These are phyloP conservation scores for Dichotomopilus funicola DNA, from an alignment of 2,329 filamentous ascomycete genomes.

Conservation along the genomic window DNA sequence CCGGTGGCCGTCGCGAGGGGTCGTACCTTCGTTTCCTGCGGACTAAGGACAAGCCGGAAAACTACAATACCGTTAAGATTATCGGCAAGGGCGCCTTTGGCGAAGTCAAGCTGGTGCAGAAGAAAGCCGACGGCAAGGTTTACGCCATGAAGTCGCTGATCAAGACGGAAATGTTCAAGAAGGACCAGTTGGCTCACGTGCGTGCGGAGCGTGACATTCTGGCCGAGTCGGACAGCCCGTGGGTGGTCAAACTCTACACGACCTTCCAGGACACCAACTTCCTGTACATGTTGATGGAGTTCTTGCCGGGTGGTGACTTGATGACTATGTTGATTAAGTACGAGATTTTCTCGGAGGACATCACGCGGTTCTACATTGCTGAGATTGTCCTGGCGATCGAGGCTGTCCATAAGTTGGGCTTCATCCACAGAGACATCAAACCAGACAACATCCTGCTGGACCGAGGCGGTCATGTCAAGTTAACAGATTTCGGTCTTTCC, in stretches of 20 bases:
- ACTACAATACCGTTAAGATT: slow-evolving; percentile 94
- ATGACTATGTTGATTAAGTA: slow-evolving; percentile 99
- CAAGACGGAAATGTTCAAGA: slow-evolving; percentile 99
- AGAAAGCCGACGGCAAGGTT: slow-evolving; percentile 92
- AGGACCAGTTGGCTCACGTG: slow-evolving; percentile 95
- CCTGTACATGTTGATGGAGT: slow-evolving; percentile 99
- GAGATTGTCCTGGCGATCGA: slow-evolving; percentile 98
- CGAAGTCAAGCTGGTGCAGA: slow-evolving; percentile 94
- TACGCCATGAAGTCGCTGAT: slow-evolving; percentile 98
- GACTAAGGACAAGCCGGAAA: slow-evolving; percentile 86
- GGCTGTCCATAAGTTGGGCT: slow-evolving; percentile 94
- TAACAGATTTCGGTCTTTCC: slow-evolving; percentile 95
- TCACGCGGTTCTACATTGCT: slow-evolving; percentile 98
- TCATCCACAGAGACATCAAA: slow-evolving; percentile 98
- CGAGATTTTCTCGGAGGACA: slow-evolving; percentile 98
- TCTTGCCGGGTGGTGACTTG: slow-evolving; percentile 91
- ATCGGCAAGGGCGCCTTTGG: slow-evolving; percentile 99
- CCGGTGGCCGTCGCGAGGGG: slow-evolving; percentile 79
- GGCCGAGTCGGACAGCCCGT: slow-evolving; percentile 97
- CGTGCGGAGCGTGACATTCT: slow-evolving; percentile 96
- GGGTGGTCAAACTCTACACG: slow-evolving; percentile 97
- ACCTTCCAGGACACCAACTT: slow-evolving; percentile 97
- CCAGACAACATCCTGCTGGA: slow-evolving; percentile 97
- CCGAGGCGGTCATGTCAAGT: slow-evolving; percentile 90
- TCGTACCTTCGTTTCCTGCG: slow-evolving; percentile 90